A percentile compares a stretch with the other conserved stretches of the same genome.
Evolutionary conservation across 345 rosid genomes (phyloP).

Genomic region (Turritis glabra): DNA sequence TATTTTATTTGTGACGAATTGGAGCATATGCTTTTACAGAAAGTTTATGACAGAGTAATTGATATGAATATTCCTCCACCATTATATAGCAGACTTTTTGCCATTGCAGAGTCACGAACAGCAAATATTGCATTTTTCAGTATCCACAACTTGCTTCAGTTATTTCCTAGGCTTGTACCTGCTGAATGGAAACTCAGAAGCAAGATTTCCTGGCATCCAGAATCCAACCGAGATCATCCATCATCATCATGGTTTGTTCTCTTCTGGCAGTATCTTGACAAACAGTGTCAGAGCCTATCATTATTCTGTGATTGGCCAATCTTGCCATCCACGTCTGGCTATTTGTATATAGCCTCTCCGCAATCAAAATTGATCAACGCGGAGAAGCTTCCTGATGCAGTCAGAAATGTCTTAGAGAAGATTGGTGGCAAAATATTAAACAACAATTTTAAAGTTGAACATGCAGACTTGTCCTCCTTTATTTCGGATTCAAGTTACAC

Average conservation of each 20-base stretch:
- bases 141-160: conserved; percentile 55
- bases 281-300: conserved; percentile 60
- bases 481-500: conserved; percentile 58
- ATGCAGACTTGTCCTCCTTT: conserved; percentile 70
- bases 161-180: conserved; percentile 79
- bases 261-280: conserved; percentile 79
- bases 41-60: conserved; percentile 65
- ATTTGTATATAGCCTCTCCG: conserved; percentile 66
- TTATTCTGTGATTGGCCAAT: conserved; percentile 91
- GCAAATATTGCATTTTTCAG: conserved; percentile 62
- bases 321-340: conserved; percentile 80
- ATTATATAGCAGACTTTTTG: conserved; percentile 61
- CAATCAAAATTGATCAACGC: conserved; percentile 72
- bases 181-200: conserved; percentile 75
- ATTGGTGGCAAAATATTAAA: conserved; percentile 85
- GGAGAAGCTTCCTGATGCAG: conserved; percentile 59
- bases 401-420: conserved; percentile 64
- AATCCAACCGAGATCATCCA: conserved; percentile 59
- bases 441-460: conserved; percentile 57
- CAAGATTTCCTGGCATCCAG: conserved; percentile 74
- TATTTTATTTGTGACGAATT: conserved; percentile 74
- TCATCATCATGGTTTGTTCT: conserved; percentile 78
- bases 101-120: conserved; percentile 66
- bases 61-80: conserved; percentile 62
- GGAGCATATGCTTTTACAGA: conserved; percentile 69